Conservation (phyloP, 768 basidiomycete species). For the Lactarius pseudohatsudake region DNA sequence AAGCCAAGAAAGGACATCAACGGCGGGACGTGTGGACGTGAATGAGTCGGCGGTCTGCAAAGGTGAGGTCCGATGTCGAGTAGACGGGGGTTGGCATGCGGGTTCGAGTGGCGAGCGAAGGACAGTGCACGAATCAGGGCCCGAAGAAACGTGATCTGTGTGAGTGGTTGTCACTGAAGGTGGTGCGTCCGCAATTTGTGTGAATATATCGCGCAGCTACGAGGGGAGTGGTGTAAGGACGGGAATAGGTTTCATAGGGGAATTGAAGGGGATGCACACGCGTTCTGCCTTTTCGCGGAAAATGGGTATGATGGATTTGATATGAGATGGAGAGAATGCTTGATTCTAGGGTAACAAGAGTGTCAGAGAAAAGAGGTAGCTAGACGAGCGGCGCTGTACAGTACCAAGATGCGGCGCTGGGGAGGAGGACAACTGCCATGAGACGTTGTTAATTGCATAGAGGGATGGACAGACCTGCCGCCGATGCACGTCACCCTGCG, state of each 20-base stretch:
- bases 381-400: conserved; percentile 34
- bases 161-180: background rate
- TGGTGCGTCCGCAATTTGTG: conserved; percentile 30
- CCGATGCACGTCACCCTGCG: conserved; percentile 56
- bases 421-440: conserved; percentile 7
- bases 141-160: background rate
- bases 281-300: conserved; percentile 63
- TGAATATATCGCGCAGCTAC: conserved; percentile 51
- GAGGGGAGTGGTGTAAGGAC: conserved; percentile 7
- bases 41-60: conserved; percentile 21
- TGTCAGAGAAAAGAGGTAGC: conserved; percentile 27
- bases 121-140: conserved; percentile 12
- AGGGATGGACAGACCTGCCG: conserved; percentile 44
- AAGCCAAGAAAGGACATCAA: conserved; percentile 67
- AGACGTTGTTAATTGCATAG: background rate
- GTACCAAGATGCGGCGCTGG: conserved; percentile 52
- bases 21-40: conserved; percentile 29
- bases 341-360: conserved; percentile 40
- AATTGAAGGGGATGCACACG: conserved; percentile 25
- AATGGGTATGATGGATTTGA: conserved; percentile 52
- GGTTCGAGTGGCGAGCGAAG: conserved; percentile 24
- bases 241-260: background rate
- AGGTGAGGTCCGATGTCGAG: conserved; percentile 12
- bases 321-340: conserved; percentile 50
- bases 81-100: conserved; percentile 3